Base-by-base conservation (phyloP, 305 asterid genomes). In the Vinca major region DNA sequence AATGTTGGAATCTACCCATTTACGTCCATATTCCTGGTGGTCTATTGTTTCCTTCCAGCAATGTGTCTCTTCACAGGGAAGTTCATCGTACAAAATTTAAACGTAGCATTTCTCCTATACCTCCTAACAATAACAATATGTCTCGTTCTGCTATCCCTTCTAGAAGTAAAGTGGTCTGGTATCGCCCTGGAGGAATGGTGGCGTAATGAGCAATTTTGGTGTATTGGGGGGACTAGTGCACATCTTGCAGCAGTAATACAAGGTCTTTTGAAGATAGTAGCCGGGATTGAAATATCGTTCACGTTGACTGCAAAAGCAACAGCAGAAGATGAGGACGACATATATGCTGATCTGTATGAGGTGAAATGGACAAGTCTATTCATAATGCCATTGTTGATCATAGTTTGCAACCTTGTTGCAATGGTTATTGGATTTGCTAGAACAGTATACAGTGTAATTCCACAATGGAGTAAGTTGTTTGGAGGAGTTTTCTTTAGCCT, bases 121-220 rank as follows among this genome's bases (percentile, higher is more conserved):
- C 99, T 93, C 62, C 77, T 93, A 8, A 57, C 71, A 67, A 93
- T 90, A 75, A 82, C 99, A 0, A 6, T 88, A 5, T 79, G 88
- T 17, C 91, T 93, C 56, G 75, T 83, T 63, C 80, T 76, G 77
- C 89, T 93, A 65, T 86, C 96, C 62, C 89, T 93, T 14, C 89
- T 93, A 6, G 99, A 93, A 77, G 97, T 93, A 13, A 93, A 87
- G 66, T 93, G 99, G 99, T 89, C 99, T 0, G 96, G 99, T 0
- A 87, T 87, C n/a, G 96, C 77, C 56, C 86, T 93, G 0, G 99
- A 93, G 54, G 99, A 93, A 49, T 86, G 87, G 86, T 93, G 99
- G 97, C 74, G 99, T 14, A 90, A 93, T 71, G 99, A 90, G 79
- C 97, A 90, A 63, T 90, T 90, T 66, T 93, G 99, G 99, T 94